Evolutionary conservation across 371 early-diverging fungal species (phyloP).

Genomic region (Rhizopus delemar): DNA sequence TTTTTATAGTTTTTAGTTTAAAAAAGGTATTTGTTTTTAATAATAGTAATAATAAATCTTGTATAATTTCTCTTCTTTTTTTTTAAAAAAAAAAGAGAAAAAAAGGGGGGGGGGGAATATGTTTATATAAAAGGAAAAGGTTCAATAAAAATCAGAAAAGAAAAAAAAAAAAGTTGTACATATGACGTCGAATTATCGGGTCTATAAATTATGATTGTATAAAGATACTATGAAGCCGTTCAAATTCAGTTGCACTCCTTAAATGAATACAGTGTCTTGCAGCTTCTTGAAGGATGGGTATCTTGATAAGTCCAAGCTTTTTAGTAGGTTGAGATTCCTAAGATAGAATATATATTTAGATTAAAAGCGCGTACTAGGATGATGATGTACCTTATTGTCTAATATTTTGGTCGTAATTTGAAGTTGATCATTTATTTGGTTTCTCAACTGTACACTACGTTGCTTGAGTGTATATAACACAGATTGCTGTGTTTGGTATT

Average conservation of each 20-base stretch:
- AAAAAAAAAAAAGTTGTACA: conserved; percentile 14
- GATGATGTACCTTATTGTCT: conserved; percentile 13
- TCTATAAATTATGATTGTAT: conserved; percentile 30
- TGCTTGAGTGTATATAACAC: conserved; percentile 64
- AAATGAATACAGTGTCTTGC: conserved; percentile 29
- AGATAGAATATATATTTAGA: too few relatives aligned
- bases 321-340: background rate
- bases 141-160: background rate
- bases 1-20: background rate
- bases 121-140: background rate
- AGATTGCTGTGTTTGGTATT: conserved; percentile 74
- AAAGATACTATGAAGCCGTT: conserved; percentile 40
- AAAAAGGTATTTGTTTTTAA: too few relatives aligned
- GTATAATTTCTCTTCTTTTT: conserved; percentile 3
- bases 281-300: conserved; percentile 13
- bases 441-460: conserved; percentile 61
- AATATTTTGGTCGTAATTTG: conserved; percentile 8
- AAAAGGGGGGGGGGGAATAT: background rate
- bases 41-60: too few relatives aligned
- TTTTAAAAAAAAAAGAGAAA: background rate
- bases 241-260: conserved; percentile 34
- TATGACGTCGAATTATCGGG: conserved; percentile 23
- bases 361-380: too few relatives aligned
- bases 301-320: conserved; percentile 19
- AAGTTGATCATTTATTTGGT: conserved; percentile 33